Evolutionary conservation across 129 eudicot genomes (phyloP).

Genomic region (Flaveria ramosissima): DNA sequence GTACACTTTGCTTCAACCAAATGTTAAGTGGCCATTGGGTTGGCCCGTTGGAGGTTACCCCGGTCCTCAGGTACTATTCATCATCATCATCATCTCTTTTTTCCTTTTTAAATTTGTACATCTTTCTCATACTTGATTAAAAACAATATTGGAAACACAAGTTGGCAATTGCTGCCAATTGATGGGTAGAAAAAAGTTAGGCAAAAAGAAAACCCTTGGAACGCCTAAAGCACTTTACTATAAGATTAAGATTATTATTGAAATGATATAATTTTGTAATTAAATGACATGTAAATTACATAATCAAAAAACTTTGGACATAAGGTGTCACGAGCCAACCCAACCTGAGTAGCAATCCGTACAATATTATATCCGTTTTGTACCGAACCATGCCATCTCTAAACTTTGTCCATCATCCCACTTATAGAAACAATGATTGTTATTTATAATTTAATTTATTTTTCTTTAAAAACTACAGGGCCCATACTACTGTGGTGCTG

Average conservation of each 20-base stretch:
- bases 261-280: no score
- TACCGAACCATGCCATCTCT: not conserved
- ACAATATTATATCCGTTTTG: not conserved
- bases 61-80: conserved; percentile 85
- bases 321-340: not conserved
- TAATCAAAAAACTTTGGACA: not conserved
- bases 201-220: no score
- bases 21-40: conserved; percentile 95
- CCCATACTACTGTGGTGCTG: conserved; percentile 97
- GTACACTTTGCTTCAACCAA: conserved; percentile 84
- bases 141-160: not conserved
- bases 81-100: not conserved
- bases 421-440: not conserved
- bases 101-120: not conserved
- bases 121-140: not conserved
- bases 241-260: no score
- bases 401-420: not conserved
- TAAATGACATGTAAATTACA: not conserved
- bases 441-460: not conserved
- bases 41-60: conserved; percentile 99
- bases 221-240: no score
- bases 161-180: not conserved
- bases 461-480: conserved; percentile 47
- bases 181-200: no score
- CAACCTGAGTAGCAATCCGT: not conserved